Conservation (phyloP, 176 grass and related monocot genomes). For the Secale cereale region DNA sequence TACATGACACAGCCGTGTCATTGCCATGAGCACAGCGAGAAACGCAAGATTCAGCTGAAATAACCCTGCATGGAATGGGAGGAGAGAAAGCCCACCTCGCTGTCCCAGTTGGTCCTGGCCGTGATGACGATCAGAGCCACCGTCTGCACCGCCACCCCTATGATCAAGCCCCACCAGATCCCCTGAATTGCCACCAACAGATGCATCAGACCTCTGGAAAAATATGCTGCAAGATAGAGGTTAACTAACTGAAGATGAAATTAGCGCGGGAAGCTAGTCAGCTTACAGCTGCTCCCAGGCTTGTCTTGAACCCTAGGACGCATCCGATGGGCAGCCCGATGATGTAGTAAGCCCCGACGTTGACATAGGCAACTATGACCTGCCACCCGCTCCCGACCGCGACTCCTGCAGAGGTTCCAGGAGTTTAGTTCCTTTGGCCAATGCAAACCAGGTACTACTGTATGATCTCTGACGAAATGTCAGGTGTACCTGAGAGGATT, state of each 20-base stretch:
- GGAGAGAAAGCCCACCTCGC: slow-evolving; percentile 51
- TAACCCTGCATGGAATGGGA: not conserved
- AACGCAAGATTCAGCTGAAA: not conserved
- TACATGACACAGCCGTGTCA: not conserved
- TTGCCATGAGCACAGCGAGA: not conserved
- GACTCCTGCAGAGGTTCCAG: slow-evolving; percentile 40
- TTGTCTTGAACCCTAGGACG: slow-evolving; percentile 69
- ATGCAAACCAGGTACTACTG: not conserved
- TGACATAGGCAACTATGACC: slow-evolving; percentile 74
- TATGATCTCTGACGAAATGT: no score
- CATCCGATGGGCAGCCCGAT: slow-evolving; percentile 76
- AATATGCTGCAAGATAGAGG: not conserved
- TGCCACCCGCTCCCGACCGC: slow-evolving; percentile 88
- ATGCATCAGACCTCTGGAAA: not conserved
- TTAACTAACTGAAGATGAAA: not conserved
- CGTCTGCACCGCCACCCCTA: slow-evolving; percentile 66
- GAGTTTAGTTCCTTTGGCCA: not conserved
- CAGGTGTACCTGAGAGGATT: slow-evolving; percentile 62
- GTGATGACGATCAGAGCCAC: slow-evolving; percentile 59
- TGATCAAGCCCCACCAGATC: slow-evolving; percentile 86
- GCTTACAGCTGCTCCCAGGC: slow-evolving; percentile 54
- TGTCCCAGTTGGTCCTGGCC: slow-evolving; percentile 73
- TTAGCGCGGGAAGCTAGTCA: not conserved
- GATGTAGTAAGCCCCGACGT: slow-evolving; percentile 71
- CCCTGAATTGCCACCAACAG: slow-evolving; percentile 35